These are phyloP conservation scores for Dipteronia dyeriana DNA, from an alignment of 345 rosid species.

Conservation along the genomic window DNA sequence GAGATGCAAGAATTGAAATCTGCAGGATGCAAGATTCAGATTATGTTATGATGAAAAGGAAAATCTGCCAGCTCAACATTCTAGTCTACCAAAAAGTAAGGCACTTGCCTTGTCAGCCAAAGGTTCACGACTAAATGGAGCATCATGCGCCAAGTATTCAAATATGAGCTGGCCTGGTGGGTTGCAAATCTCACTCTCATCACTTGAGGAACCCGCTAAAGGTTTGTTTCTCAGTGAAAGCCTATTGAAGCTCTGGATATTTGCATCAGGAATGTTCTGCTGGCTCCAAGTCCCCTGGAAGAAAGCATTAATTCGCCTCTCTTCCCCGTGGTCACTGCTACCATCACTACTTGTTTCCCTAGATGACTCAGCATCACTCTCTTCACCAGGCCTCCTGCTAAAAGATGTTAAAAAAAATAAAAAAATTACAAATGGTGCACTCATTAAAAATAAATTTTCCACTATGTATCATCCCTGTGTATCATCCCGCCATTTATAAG, in stretches of 20 bases:
- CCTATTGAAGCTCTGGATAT: constrained; percentile 46
- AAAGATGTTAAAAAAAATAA: constrained; percentile 10
- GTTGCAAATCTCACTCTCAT: constrained; percentile 59
- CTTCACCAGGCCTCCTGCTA: constrained; percentile 63
- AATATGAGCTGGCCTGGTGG: constrained; percentile 56
- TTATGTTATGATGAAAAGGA: background rate
- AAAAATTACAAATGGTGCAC: background rate
- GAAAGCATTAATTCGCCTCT: constrained; percentile 40
- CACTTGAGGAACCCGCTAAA: constrained; percentile 55
- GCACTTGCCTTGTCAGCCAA: constrained; percentile 71
- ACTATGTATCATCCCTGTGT: no score
- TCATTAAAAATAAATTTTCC: background rate
- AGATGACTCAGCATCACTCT: constrained; percentile 64
- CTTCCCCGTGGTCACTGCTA: constrained; percentile 49
- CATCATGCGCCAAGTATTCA: constrained; percentile 74
- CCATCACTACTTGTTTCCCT: constrained; percentile 74
- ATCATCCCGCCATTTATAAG: background rate
- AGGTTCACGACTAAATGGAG: constrained; percentile 86
- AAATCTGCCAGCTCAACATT: background rate
- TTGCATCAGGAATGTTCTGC: constrained; percentile 32
- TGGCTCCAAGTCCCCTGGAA: constrained; percentile 34
- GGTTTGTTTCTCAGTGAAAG: constrained; percentile 50
- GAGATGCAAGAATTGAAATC: constrained; percentile 77
- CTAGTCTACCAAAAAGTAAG: background rate
- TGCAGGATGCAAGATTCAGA: constrained; percentile 27